Conservation (phyloP, 2,329 filamentous ascomycete genomes). For the Fusarium equiseti region DNA sequence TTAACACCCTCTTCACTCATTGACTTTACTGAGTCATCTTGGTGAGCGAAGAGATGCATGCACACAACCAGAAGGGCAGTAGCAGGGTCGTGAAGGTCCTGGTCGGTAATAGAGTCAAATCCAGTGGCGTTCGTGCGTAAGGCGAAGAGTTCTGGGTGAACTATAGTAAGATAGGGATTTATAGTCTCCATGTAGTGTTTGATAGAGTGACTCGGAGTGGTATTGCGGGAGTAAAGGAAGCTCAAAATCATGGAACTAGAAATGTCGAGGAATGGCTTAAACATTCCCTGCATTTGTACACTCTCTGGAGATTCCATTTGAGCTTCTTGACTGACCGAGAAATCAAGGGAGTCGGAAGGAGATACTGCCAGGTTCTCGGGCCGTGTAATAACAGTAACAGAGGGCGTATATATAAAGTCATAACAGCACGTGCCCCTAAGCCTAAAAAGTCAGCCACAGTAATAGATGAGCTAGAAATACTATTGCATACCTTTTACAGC, state of each 20-base stretch:
- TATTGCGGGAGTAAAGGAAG: conserved; percentile 49
- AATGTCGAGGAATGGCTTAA: conserved; percentile 51
- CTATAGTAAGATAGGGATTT: conserved; percentile 56
- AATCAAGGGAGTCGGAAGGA: conserved; percentile 16
- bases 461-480: neutral
- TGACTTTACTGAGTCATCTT: conserved; percentile 50
- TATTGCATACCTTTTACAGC: conserved; percentile 49
- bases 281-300: conserved; percentile 33
- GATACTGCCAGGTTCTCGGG: conserved; percentile 36
- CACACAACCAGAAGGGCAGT: conserved; percentile 56
- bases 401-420: conserved; percentile 52
- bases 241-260: conserved; percentile 54
- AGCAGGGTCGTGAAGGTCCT: conserved; percentile 41
- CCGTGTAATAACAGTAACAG: conserved; percentile 48
- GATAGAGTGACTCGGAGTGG: conserved; percentile 51
- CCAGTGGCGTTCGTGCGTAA: conserved; percentile 36
- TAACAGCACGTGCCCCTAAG: conserved; percentile 50
- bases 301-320: conserved; percentile 27
- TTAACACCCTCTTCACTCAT: conserved; percentile 51
- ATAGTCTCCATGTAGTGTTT: conserved; percentile 55
- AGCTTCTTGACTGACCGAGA: neutral
- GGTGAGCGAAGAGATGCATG: conserved; percentile 56
- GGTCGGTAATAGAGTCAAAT: conserved; percentile 8
- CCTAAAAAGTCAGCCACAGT: conserved; percentile 14
- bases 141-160: conserved; percentile 55